phyloP scores from a whole-genome alignment of 805 yeast species.

The Nematodospora valgi region DNA sequence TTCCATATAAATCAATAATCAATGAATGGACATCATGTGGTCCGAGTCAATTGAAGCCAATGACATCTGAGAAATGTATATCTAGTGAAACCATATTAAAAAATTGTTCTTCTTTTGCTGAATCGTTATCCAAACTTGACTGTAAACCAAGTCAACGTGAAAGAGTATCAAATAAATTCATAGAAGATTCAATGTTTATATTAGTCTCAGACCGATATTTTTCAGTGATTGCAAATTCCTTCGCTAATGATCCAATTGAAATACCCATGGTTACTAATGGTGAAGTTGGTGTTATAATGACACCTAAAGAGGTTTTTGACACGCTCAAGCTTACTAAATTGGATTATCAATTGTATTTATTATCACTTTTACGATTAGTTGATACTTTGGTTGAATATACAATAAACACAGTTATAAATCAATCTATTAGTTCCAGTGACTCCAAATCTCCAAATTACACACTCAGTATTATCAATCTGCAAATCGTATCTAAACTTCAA shows the following conservation, averaged over 20 bases:
- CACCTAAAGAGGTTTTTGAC: constrained; percentile 15
- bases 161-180: constrained; percentile 14
- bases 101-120: not conserved
- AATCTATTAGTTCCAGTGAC: constrained; percentile 12
- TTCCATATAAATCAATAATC: constrained; percentile 3
- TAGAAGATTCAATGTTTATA: constrained; percentile 19
- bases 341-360: constrained; percentile 20
- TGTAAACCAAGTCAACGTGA: constrained; percentile 16
- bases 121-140: constrained; percentile 8
- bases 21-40: constrained; percentile 2
- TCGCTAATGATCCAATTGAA: constrained; percentile 5
- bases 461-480: constrained; percentile 19
- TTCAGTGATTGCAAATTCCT: constrained; percentile 12
- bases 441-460: constrained; percentile 13
- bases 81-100: not conserved
- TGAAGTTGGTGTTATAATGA: constrained; percentile 15
- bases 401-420: constrained; percentile 19
- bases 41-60: constrained; percentile 1
- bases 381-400: constrained; percentile 25
- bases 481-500: constrained; percentile 20
- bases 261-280: constrained; percentile 9
- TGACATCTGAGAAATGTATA: not conserved
- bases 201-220: constrained; percentile 18
- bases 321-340: constrained; percentile 8
- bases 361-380: constrained; percentile 18